phyloP scores from a whole-genome alignment of 805 yeast genomes.

The Brettanomyces bruxellensis region DNA sequence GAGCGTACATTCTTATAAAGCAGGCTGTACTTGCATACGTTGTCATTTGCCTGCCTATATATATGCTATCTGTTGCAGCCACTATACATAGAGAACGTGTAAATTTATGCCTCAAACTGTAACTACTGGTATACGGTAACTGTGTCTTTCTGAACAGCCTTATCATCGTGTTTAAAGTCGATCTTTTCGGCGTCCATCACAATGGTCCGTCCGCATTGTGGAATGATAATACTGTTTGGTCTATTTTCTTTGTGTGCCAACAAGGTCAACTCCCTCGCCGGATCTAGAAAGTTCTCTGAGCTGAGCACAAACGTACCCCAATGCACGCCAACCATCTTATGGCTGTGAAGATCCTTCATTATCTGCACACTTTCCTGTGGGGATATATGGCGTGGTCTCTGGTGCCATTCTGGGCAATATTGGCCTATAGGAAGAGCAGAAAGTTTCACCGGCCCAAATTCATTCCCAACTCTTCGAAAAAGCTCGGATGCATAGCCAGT shows the following conservation, averaged over 20 bases:
- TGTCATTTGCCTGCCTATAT: background rate
- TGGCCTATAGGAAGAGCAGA: slow-evolving; percentile 91
- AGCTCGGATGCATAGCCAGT: slow-evolving; percentile 80
- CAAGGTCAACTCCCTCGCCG: slow-evolving; percentile 48
- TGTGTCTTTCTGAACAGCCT: slow-evolving; percentile 4
- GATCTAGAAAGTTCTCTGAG: slow-evolving; percentile 82
- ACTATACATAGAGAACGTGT: background rate
- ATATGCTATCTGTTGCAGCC: background rate
- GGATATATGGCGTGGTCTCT: slow-evolving; percentile 76
- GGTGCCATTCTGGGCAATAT: slow-evolving; percentile 92
- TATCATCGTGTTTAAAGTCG: slow-evolving; percentile 9
- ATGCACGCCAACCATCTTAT: slow-evolving; percentile 76
- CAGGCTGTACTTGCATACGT: background rate
- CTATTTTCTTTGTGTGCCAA: slow-evolving; percentile 35
- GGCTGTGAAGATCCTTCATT: slow-evolving; percentile 51
- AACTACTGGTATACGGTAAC: slow-evolving; percentile 10
- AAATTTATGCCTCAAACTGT: background rate
- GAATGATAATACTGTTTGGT: slow-evolving; percentile 41
- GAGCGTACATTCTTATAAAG: background rate
- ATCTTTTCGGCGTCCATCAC: slow-evolving; percentile 33
- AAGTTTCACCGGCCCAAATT: slow-evolving; percentile 54
- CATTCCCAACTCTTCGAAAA: slow-evolving; percentile 54
- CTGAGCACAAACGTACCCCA: slow-evolving; percentile 94
- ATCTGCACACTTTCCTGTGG: slow-evolving; percentile 72
- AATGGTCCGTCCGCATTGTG: slow-evolving; percentile 69